Evolutionary conservation across 1,284 basidiomycete genomes (phyloP).

Genomic region (Peniophora sp.): DNA sequence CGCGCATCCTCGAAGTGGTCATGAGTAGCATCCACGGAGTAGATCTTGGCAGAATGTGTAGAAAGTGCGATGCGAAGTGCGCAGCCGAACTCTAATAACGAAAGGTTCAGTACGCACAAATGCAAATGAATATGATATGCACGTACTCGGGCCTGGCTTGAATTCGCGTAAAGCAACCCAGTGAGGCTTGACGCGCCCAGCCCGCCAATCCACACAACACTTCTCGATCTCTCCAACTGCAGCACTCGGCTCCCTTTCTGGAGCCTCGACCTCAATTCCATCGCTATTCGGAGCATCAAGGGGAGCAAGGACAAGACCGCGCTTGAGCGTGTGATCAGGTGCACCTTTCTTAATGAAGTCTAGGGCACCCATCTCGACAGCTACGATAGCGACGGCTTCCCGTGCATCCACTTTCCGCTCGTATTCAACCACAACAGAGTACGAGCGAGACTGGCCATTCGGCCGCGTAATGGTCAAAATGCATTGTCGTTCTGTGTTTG

Average conservation of each 20-base stretch:
- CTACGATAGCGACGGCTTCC: constrained; percentile 44
- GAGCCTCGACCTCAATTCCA: constrained; percentile 5
- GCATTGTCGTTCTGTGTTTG: constrained; percentile 40
- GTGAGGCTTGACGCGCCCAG: constrained; percentile 34
- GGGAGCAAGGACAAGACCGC: constrained; percentile 27
- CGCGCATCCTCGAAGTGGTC: constrained; percentile 36
- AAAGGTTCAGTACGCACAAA: not conserved
- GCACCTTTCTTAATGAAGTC: constrained; percentile 44
- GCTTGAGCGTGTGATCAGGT: constrained; percentile 23
- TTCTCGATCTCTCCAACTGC: constrained; percentile 35
- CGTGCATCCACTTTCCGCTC: constrained; percentile 41
- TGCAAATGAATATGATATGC: not conserved
- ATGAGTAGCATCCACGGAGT: constrained; percentile 38
- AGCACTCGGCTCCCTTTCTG: constrained; percentile 13
- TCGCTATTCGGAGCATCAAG: constrained; percentile 20
- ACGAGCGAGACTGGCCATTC: constrained; percentile 39
- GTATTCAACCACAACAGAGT: constrained; percentile 37
- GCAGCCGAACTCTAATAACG: constrained; percentile 38
- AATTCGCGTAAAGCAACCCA: constrained; percentile 44
- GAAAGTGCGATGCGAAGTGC: constrained; percentile 47
- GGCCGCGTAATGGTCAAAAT: constrained; percentile 51
- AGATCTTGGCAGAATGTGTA: constrained; percentile 35
- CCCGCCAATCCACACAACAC: constrained; percentile 45
- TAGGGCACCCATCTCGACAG: constrained; percentile 48
- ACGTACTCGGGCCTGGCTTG: constrained; percentile 37